phyloP scores from a whole-genome alignment of 257 asterid genomes.

The Paraleonurus japonicus region DNA sequence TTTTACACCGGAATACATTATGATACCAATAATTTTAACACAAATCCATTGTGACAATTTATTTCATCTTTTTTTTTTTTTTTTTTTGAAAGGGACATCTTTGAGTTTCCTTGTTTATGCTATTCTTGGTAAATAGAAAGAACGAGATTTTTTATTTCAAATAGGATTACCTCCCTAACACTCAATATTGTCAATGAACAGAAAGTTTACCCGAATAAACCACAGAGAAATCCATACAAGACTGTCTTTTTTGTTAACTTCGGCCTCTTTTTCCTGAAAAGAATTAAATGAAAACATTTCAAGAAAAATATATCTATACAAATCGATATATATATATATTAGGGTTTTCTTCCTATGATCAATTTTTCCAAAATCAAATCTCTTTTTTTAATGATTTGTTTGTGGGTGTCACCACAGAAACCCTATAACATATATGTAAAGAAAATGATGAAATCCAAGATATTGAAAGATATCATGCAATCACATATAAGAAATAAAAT shows the following conservation, averaged over 20 bases:
- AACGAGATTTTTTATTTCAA: background rate
- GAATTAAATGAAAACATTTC: background rate
- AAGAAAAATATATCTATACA: background rate
- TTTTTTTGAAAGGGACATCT: no score
- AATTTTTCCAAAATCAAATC: background rate
- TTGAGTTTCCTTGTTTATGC: background rate
- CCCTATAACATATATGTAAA: no score
- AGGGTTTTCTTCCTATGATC: background rate
- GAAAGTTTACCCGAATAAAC: constrained; percentile 43
- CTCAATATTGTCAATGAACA: background rate
- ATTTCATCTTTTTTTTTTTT: no score
- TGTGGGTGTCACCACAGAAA: no score
- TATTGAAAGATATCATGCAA: no score
- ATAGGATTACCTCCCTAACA: background rate
- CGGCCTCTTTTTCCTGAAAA: constrained; percentile 56
- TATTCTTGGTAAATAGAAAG: background rate
- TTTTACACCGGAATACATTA: background rate
- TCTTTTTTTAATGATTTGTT: no score
- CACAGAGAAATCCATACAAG: constrained; percentile 50
- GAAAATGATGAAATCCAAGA: no score
- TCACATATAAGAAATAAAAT: no score
- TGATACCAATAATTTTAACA: background rate
- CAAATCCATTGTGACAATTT: background rate
- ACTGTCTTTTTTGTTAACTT: constrained; percentile 48
- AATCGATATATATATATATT: background rate